A percentile compares a stretch with the other conserved stretches of the same genome.
phyloP scores from a whole-genome alignment of 805 yeast genomes.

The Candida tibetensis region DNA sequence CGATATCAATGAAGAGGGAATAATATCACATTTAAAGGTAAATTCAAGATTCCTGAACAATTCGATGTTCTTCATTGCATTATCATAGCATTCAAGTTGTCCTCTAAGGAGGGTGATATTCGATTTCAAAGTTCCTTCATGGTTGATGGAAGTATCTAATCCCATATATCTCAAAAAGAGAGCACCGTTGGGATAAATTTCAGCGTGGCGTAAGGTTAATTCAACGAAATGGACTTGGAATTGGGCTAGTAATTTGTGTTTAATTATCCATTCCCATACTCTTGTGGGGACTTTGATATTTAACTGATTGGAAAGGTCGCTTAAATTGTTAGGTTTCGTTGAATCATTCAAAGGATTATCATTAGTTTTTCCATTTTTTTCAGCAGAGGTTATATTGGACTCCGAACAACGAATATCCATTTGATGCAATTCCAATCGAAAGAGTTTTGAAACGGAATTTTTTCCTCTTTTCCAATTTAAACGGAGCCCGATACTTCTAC shows the following conservation, averaged over 20 bases:
- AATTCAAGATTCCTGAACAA: constrained; percentile 27
- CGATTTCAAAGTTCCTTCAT: constrained; percentile 11
- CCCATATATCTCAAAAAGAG: not conserved
- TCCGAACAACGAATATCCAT: constrained; percentile 11
- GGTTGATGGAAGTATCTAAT: constrained; percentile 1
- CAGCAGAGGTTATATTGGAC: constrained; percentile 12
- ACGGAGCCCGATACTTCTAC: constrained; percentile 19
- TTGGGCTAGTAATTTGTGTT: constrained; percentile 15
- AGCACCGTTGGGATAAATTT: constrained; percentile 7
- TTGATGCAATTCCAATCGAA: constrained; percentile 26
- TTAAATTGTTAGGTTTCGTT: not conserved
- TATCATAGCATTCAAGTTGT: constrained; percentile 13
- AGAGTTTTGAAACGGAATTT: constrained; percentile 24
- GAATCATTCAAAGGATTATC: not conserved
- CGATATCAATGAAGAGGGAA: constrained; percentile 14
- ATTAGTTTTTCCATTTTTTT: too few species aligned
- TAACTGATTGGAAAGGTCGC: constrained; percentile 9
- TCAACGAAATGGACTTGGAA: constrained; percentile 24
- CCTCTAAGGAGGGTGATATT: constrained; percentile 21
- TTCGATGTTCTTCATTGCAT: constrained; percentile 12
- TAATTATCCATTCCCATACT: constrained; percentile 6
- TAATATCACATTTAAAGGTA: constrained; percentile 18
- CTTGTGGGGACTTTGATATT: constrained; percentile 12
- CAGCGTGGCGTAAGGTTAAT: constrained; percentile 10
- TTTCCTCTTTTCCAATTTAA: constrained; percentile 20